phyloP scores from a whole-genome alignment of 257 asterid species.

The Jasminum sambac region DNA sequence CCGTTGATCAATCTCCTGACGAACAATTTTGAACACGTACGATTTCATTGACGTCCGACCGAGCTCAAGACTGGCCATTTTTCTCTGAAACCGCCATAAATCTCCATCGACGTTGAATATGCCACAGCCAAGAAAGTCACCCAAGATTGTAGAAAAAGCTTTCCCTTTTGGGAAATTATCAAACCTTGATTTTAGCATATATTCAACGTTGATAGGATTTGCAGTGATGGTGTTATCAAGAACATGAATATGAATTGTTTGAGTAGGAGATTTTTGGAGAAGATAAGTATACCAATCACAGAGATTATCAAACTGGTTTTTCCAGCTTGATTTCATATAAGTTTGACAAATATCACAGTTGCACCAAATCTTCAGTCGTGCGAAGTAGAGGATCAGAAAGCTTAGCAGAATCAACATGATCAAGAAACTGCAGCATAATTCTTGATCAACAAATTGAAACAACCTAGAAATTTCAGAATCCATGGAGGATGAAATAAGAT shows the following conservation, averaged over 20 bases:
- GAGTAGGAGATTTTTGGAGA: conserved; percentile 34
- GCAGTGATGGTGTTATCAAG: conserved; percentile 41
- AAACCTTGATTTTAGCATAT: conserved; percentile 42
- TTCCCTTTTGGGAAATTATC: conserved; percentile 47
- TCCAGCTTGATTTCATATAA: conserved; percentile 38
- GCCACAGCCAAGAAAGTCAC: conserved; percentile 49
- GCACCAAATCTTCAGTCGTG: conserved; percentile 32
- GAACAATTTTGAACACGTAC: conserved; percentile 41
- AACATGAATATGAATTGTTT: conserved; percentile 43
- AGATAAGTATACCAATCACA: conserved; percentile 51
- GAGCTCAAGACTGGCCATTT: conserved; percentile 42
- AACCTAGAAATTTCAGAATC: conserved; percentile 10
- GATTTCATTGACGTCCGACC: conserved; percentile 31
- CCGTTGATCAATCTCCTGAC: conserved; percentile 37
- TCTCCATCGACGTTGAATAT: conserved; percentile 55
- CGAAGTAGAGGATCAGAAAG: conserved; percentile 14
- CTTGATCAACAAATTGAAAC: neutral
- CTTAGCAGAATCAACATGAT: conserved; percentile 9
- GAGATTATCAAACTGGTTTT: conserved; percentile 28
- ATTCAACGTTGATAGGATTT: conserved; percentile 43
- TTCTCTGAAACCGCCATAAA: conserved; percentile 43
- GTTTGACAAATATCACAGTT: conserved; percentile 36
- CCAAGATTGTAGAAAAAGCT: conserved; percentile 43
- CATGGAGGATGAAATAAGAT: conserved; percentile 18
- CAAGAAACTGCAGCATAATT: conserved; percentile 2